Conservation (phyloP, 441 rosid species). For the Cnidoscolus chayamansa region DNA sequence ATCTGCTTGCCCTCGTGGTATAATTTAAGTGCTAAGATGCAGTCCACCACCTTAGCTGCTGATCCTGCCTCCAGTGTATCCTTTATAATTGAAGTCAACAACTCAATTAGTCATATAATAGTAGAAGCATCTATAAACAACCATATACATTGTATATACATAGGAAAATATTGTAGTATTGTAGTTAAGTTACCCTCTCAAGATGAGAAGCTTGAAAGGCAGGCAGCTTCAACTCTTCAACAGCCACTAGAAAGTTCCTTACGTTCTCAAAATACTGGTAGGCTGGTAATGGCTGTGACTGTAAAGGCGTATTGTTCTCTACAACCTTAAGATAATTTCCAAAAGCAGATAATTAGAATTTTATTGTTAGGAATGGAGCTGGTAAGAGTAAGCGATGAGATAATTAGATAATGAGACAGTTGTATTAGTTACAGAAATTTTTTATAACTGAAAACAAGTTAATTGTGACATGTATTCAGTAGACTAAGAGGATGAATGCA, state of each 20-base stretch:
- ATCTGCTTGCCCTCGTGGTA: slow-evolving; percentile 65
- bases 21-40: slow-evolving; percentile 71
- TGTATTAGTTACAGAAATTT: too few species aligned
- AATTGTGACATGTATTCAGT: too few species aligned
- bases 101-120: neutral
- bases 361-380: too few species aligned
- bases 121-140: neutral
- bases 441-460: too few species aligned
- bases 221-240: slow-evolving; percentile 74
- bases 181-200: slow-evolving; percentile 54
- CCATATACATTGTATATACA: neutral
- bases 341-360: slow-evolving; percentile 6
- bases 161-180: neutral
- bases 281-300: slow-evolving; percentile 65
- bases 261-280: slow-evolving; percentile 93
- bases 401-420: too few species aligned
- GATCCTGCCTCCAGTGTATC: slow-evolving; percentile 77
- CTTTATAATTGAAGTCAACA: slow-evolving; percentile 32
- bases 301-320: slow-evolving; percentile 49
- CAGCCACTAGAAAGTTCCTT: slow-evolving; percentile 73
- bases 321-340: slow-evolving; percentile 53
- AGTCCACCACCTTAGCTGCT: slow-evolving; percentile 74
- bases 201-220: slow-evolving; percentile 96
- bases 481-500: too few species aligned
- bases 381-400: too few species aligned